Conservation (phyloP, 2,329 filamentous ascomycete genomes). For the Verticillium klebahnii region DNA sequence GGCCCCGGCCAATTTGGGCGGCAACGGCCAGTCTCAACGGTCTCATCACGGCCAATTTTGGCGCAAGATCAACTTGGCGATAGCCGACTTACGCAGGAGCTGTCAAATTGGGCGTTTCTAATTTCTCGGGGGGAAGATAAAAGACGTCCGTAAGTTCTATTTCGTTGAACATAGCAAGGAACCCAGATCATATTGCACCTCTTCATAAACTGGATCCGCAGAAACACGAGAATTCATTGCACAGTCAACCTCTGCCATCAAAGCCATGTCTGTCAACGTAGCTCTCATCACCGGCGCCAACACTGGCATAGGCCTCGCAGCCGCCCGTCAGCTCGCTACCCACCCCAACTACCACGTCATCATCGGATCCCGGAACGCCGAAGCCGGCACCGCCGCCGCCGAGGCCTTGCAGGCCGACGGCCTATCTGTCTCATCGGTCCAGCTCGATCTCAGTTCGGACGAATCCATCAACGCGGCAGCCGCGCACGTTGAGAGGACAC, state of each 20-base stretch:
- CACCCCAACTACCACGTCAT: conserved; percentile 25
- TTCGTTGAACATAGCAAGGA: no score
- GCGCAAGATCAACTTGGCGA: background rate
- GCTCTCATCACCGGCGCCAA: conserved; percentile 9
- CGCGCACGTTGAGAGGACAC: conserved; percentile 12
- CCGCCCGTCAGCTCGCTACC: conserved; percentile 15
- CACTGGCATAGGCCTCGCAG: conserved; percentile 7
- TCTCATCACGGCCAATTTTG: background rate
- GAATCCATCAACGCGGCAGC: conserved; percentile 20
- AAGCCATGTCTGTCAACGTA: background rate
- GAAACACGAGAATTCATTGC: no score
- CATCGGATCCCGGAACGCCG: conserved; percentile 24
- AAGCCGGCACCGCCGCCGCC: conserved; percentile 18
- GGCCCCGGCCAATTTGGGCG: background rate
- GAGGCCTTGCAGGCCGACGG: conserved; percentile 17
- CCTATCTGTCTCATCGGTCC: conserved; percentile 16
- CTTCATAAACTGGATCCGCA: no score
- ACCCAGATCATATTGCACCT: no score
- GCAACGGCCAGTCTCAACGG: background rate
- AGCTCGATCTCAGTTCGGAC: conserved; percentile 21
- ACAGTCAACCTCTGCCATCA: no score
- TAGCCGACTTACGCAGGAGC: no score
- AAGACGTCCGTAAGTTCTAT: no score
- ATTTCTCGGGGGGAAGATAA: no score
- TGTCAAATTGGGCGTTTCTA: no score